These are phyloP conservation scores for Malassezia globosa DNA, from an alignment of 1,284 basidiomycete species.

Conservation along the genomic window DNA sequence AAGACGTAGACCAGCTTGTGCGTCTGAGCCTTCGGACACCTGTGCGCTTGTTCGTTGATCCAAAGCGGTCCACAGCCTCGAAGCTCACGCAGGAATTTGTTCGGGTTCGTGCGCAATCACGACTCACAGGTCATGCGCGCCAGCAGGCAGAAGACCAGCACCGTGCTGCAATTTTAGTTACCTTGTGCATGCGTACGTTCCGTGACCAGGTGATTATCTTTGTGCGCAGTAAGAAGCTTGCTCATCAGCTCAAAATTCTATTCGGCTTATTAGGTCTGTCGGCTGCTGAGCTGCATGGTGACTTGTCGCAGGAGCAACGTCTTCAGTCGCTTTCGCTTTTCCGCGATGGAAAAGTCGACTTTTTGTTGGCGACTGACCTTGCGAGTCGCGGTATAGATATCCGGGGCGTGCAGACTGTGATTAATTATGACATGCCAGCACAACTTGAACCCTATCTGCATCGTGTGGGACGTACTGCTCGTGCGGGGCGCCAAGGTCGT, in stretches of 20 bases:
- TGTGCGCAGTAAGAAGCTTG: slow-evolving; percentile 86
- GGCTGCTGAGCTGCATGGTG: slow-evolving; percentile 83
- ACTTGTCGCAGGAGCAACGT: slow-evolving; percentile 87
- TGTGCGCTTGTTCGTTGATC: slow-evolving; percentile 49
- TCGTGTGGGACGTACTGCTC: slow-evolving; percentile 88
- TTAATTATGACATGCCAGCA: slow-evolving; percentile 91
- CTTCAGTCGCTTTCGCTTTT: slow-evolving; percentile 73
- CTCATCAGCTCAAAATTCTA: slow-evolving; percentile 88
- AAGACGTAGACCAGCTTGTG: slow-evolving; percentile 84
- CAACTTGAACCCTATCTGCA: slow-evolving; percentile 89
- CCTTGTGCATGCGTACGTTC: slow-evolving; percentile 78
- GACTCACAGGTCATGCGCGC: slow-evolving; percentile 52
- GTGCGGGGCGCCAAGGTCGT: slow-evolving; percentile 84
- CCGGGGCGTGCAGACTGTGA: slow-evolving; percentile 91
- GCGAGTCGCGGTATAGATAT: slow-evolving; percentile 92
- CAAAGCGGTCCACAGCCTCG: slow-evolving; percentile 61
- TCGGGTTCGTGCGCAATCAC: slow-evolving; percentile 27
- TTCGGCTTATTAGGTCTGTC: slow-evolving; percentile 79
- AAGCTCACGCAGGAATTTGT: slow-evolving; percentile 85
- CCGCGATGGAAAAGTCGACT: slow-evolving; percentile 72
- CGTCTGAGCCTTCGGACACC: slow-evolving; percentile 82
- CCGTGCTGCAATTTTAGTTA: slow-evolving; percentile 60
- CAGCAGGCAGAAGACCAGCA: slow-evolving; percentile 54
- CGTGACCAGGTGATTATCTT: slow-evolving; percentile 77
- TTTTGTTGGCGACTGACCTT: slow-evolving; percentile 86